Base-by-base conservation (phyloP, 306 rosid genomes). In the Geum urbanum region DNA sequence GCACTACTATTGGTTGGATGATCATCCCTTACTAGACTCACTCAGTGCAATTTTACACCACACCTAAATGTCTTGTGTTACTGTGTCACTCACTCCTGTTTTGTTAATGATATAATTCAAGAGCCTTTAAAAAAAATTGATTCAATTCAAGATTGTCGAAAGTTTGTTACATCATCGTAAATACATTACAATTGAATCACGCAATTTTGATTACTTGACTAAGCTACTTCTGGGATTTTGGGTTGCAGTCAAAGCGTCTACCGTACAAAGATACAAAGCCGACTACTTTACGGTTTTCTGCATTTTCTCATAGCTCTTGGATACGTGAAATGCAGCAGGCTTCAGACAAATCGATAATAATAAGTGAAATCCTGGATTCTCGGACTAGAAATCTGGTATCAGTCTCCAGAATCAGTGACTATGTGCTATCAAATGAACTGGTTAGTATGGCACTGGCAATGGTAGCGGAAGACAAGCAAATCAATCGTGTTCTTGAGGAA, bases 381-480 rank as follows among this genome's bases (percentile, higher is more conserved):
- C 82, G 98, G 85, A 94, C 98, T 46, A 90, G 98, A 88, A 94
- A 94, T 77, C 84, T 94, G 69, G 98, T 90, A 32, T 88, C 97
- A n/a, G 98, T 94, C 46, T 94, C 98, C 82, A 87, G 96, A 78
- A 94, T 90, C 76, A 94, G 98, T 74, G 98, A 94, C 78, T 90
- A 94, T 67, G 98, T 94, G 58, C 78, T 94, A 73, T 94, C 98
- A 50, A 90, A 94, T 76, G 98, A 90, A 84, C 85, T 94, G 74
- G 96, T 94, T 16, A 90, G 98, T 78, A 94, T 94, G 98, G 97
- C 98, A 63, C 84, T 94, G 18, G 98, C 98, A 69, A 90, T 90
- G 97, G 98, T 94, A 48, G 98, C 98, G 8, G 98, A 94, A 81
- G 98, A 94, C 90, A 91, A 88, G 83, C 96, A 94, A 76, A 94